These are phyloP conservation scores for Sporobolus alterniflorus DNA, from an alignment of 202 grass and related monocot genomes.

Conservation along the genomic window DNA sequence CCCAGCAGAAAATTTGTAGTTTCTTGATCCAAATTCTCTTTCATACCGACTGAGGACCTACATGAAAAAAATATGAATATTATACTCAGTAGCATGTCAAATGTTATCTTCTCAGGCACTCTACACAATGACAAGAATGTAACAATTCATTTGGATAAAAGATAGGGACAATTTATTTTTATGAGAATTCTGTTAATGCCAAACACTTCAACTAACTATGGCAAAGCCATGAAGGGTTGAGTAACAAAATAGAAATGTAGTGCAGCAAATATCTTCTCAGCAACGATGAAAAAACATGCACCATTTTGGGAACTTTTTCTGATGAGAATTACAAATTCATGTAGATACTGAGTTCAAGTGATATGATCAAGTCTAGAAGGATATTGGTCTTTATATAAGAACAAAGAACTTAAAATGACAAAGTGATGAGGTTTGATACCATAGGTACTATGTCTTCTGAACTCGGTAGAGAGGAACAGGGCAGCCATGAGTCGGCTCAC, in stretches of 20 bases:
- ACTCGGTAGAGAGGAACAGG: too few species aligned
- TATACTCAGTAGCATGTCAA: conserved; percentile 19
- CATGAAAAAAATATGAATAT: conserved; percentile 28
- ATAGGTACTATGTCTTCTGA: too few species aligned
- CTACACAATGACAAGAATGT: conserved; percentile 19
- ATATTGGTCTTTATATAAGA: background rate
- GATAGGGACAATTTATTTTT: background rate
- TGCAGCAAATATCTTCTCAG: background rate
- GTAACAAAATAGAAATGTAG: background rate
- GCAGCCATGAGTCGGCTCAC: too few species aligned
- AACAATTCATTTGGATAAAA: background rate
- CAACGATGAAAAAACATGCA: background rate
- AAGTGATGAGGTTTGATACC: too few species aligned
- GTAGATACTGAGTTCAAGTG: background rate
- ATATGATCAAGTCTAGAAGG: background rate
- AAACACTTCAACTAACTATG: background rate
- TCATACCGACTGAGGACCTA: conserved; percentile 81
- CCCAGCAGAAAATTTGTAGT: conserved; percentile 83
- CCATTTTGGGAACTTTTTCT: background rate
- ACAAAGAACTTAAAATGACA: too few species aligned
- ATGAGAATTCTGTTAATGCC: background rate
- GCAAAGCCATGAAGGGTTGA: conserved; percentile 14
- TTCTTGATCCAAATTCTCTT: conserved; percentile 91
- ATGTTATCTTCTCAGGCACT: background rate
- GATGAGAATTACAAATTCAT: conserved; percentile 13